A percentile compares a stretch with the other conserved stretches of the same genome.
Evolutionary conservation across 179 eudicot species (phyloP).

Genomic region (Beta lomatogona): DNA sequence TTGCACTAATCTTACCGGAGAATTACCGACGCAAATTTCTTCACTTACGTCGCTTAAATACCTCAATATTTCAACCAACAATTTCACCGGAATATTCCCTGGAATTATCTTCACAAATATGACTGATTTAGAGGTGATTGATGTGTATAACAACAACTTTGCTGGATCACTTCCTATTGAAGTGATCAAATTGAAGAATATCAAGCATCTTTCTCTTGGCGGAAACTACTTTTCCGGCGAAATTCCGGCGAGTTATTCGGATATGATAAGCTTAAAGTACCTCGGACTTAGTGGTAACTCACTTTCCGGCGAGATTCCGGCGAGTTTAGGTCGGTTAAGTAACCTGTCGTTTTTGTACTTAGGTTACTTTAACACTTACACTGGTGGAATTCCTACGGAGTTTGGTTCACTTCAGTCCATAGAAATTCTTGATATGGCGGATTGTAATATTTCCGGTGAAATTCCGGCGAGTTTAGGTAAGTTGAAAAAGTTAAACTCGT

Average conservation of each 20-base stretch:
- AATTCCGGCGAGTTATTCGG: conserved; percentile 61
- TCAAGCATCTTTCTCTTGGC: conserved; percentile 46
- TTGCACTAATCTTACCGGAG: too few relatives aligned
- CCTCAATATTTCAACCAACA: conserved; percentile 57
- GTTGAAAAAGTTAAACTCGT: conserved; percentile 46
- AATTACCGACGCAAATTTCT: background rate
- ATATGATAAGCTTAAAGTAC: conserved; percentile 30
- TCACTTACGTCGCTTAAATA: conserved; percentile 36
- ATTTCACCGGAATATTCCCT: conserved; percentile 42
- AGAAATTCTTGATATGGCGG: conserved; percentile 41
- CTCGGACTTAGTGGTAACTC: conserved; percentile 57
- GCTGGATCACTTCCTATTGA: conserved; percentile 53
- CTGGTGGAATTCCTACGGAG: conserved; percentile 80
- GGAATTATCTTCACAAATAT: conserved; percentile 31
- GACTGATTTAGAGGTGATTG: conserved; percentile 45
- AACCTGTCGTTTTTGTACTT: conserved; percentile 44
- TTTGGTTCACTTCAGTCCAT: conserved; percentile 50
- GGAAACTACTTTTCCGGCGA: conserved; percentile 75
- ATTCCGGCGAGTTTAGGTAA: conserved; percentile 62
- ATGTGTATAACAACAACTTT: conserved; percentile 66
- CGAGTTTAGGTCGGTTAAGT: conserved; percentile 38
- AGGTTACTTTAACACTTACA: conserved; percentile 56
- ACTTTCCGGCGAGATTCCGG: conserved; percentile 63
- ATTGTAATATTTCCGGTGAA: conserved; percentile 59
- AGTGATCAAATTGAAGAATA: conserved; percentile 29